Evolutionary conservation across 2,329 filamentous ascomycete species (phyloP), one percentile per base, ranked within the genome.

Genomic region (Phyllosticta citriasiana): DNA sequence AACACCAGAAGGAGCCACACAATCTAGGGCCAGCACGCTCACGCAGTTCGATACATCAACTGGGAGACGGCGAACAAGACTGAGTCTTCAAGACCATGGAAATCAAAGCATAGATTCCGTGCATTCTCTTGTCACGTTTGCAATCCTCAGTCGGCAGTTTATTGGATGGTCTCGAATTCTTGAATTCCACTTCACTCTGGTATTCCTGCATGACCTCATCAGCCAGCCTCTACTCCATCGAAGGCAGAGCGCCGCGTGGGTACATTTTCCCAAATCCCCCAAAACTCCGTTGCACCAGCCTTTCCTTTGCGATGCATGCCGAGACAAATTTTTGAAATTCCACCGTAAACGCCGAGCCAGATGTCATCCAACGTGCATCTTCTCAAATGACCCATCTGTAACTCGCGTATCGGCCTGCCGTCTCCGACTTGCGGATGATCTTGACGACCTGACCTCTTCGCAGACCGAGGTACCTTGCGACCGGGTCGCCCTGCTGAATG

Each of bases 361-460:
- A 16, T 47, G 14, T 47, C 40, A 47, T 47, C 40, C 40, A 47
- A 47, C 40, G 14, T n/a, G 40, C 40, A 24, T 26, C 40, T 35
- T 40, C 58, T 50, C 27, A 61, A 51, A 80, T 79, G 53, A 73
- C 82, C 84, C 84, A 87, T 68, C 93, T 82, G 77, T 99, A 99
- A 83, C 91, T 96, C 56, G 94, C 94, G 77, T 99, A 99, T 59
- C 94, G 83, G 64, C 94, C 94, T 14, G 94, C 94, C 61, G 94
- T 99, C 81, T 97, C 94, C 71, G 88, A 92, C 74, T 88, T 92
- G 66, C 94, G 83, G 70, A 99, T 97, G 69, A 99, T 99, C 84
- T 99, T 99, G 70, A 99, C 94, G 2, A 99, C 92, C 76, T 97
- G 89, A 3, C 92, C 91, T 72, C 92, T 84, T 79, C 89, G 88